These are phyloP conservation scores for Eucalyptus melliodora DNA, from an alignment of 345 rosid genomes.

Conservation along the genomic window DNA sequence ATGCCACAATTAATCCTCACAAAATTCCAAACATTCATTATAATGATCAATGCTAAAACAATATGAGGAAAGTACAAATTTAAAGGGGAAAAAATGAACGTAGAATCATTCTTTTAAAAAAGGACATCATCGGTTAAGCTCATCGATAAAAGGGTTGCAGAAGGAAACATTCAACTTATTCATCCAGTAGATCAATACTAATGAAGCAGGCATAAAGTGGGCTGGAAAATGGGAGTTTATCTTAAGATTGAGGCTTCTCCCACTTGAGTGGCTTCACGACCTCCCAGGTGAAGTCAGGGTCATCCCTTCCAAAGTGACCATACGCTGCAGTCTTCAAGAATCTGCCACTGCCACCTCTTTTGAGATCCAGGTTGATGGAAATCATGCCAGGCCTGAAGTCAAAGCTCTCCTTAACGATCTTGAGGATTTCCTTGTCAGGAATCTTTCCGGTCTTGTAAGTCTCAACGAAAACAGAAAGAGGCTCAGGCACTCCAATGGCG, in stretches of 20 bases:
- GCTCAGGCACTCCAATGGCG: slow-evolving; percentile 70
- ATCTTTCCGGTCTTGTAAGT: slow-evolving; percentile 64
- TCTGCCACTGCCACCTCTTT: slow-evolving; percentile 69
- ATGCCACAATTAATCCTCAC: background rate
- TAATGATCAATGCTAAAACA: background rate
- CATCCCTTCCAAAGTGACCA: slow-evolving; percentile 79
- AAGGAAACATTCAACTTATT: background rate
- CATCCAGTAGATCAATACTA: background rate
- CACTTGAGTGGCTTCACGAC: slow-evolving; percentile 69
- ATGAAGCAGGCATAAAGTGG: background rate
- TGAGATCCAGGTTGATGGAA: slow-evolving; percentile 61
- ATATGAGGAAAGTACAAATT: background rate
- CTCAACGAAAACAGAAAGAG: slow-evolving; percentile 59
- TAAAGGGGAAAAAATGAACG: background rate
- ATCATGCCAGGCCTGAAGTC: slow-evolving; percentile 94
- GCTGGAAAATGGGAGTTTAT: background rate
- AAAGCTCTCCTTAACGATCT: slow-evolving; percentile 73
- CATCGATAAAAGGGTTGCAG: background rate
- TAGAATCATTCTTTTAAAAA: background rate
- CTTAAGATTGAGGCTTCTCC: slow-evolving; percentile 44
- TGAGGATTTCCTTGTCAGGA: slow-evolving; percentile 72
- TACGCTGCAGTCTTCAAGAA: slow-evolving; percentile 81
- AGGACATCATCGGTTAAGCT: background rate
- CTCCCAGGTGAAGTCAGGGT: slow-evolving; percentile 77
- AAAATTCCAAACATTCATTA: background rate